Evolutionary conservation across 495 filamentous ascomycete genomes (phyloP).

Genomic region (Penicillium tannophilum): DNA sequence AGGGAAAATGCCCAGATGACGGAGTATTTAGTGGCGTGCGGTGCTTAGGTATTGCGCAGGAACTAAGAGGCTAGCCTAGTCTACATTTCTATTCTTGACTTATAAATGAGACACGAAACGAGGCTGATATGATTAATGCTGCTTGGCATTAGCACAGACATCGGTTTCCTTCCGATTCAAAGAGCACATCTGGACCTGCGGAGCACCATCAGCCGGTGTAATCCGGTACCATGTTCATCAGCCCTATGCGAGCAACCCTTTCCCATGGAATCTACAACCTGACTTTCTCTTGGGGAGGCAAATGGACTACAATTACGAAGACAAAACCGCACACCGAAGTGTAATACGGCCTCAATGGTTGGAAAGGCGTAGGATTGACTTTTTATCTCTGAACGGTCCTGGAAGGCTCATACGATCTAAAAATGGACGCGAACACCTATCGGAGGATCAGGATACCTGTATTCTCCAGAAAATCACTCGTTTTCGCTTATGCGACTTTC

Average conservation of each 20-base stretch:
- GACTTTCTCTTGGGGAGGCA: neutral
- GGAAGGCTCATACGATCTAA: neutral
- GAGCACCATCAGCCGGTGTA: neutral
- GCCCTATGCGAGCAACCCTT: neutral
- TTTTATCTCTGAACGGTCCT: neutral
- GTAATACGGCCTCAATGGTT: neutral
- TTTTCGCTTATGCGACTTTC: neutral
- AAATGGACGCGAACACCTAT: neutral
- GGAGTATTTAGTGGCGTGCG: constrained; percentile 12
- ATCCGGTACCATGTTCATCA: neutral
- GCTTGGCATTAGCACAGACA: constrained; percentile 12
- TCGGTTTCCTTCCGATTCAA: constrained; percentile 1
- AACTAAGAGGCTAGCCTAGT: constrained; percentile 7
- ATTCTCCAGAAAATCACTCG: neutral
- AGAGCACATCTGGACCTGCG: neutral
- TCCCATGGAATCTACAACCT: neutral
- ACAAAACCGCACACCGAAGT: neutral
- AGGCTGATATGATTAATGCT: constrained; percentile 12
- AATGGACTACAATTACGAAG: neutral
- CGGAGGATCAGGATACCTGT: neutral
- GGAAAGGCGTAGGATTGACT: neutral
- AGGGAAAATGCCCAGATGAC: constrained; percentile 9
- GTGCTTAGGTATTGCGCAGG: constrained; percentile 5
- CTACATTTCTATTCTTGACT: constrained; percentile 3
- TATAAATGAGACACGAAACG: constrained; percentile 15